phyloP scores from a whole-genome alignment of 306 rosid species.

The Pueraria montana region DNA sequence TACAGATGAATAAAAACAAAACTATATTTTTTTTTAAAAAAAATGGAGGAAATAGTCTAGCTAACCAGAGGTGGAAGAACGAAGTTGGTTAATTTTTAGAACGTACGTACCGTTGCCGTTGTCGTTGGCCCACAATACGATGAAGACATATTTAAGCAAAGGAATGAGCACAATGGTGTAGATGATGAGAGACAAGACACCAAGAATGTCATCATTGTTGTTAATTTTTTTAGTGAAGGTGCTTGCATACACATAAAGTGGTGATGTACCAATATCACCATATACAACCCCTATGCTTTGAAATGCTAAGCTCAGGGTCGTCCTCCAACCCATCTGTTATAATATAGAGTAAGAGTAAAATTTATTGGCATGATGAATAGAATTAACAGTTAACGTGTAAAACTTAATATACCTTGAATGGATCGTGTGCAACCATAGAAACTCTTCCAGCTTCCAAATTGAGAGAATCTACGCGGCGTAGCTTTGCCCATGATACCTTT shows the following conservation, averaged over 20 bases:
- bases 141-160: constrained; percentile 76
- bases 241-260: constrained; percentile 72
- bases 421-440: constrained; percentile 40
- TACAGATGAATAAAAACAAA: not conserved
- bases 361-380: no score
- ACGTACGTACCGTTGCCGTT: constrained; percentile 72
- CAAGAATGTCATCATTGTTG: constrained; percentile 62
- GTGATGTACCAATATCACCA: constrained; percentile 95
- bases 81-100: not conserved
- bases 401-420: constrained; percentile 58
- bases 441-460: constrained; percentile 88
- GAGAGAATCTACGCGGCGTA: constrained; percentile 80
- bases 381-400: no score
- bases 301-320: constrained; percentile 73
- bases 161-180: constrained; percentile 74
- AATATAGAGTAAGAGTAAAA: no score
- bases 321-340: constrained; percentile 54
- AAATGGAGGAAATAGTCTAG: no score
- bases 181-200: constrained; percentile 78
- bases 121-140: constrained; percentile 82
- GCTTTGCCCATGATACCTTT: constrained; percentile 75
- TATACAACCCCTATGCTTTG: constrained; percentile 88
- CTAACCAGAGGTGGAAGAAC: not conserved
- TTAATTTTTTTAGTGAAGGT: constrained; percentile 56
- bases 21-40: no score